phyloP scores from a whole-genome alignment of 768 basidiomycete species.

The Tulasnella sp. region DNA sequence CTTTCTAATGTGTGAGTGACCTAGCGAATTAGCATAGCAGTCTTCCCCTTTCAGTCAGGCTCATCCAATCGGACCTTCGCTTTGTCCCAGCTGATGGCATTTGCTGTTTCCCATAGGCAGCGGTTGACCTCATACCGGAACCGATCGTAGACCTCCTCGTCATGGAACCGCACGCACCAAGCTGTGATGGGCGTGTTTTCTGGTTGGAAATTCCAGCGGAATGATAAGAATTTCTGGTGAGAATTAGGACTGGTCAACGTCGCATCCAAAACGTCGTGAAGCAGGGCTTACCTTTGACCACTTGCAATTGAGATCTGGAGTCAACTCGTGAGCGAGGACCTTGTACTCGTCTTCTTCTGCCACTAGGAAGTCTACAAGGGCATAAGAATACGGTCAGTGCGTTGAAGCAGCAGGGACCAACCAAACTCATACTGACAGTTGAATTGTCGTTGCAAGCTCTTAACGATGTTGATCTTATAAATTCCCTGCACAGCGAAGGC shows the following conservation, averaged over 20 bases:
- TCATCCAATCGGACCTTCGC: slow-evolving; percentile 65
- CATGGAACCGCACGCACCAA: slow-evolving; percentile 70
- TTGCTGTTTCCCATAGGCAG: slow-evolving; percentile 70
- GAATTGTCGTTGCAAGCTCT: neutral
- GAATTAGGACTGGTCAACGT: neutral
- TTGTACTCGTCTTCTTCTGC: slow-evolving; percentile 33
- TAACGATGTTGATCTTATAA: slow-evolving; percentile 15
- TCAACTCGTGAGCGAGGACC: slow-evolving; percentile 50
- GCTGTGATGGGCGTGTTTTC: slow-evolving; percentile 43
- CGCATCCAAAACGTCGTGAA: neutral
- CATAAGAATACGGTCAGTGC: neutral
- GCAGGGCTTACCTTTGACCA: slow-evolving; percentile 13
- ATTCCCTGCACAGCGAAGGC: slow-evolving; percentile 18
- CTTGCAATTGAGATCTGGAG: slow-evolving; percentile 48
- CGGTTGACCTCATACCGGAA: slow-evolving; percentile 57
- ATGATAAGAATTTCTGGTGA: slow-evolving; percentile 32
- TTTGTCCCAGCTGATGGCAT: slow-evolving; percentile 65
- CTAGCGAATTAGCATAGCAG: neutral
- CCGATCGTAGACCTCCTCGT: slow-evolving; percentile 41
- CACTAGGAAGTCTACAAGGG: slow-evolving; percentile 17
- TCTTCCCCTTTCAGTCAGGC: too few relatives aligned
- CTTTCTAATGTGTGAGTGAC: slow-evolving; percentile 34
- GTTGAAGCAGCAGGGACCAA: neutral
- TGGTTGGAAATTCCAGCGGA: slow-evolving; percentile 73
- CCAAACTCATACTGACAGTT: slow-evolving; percentile 5